Evolutionary conservation across 2,329 filamentous ascomycete species (phyloP).

Genomic region (Tolypocladium paradoxum): DNA sequence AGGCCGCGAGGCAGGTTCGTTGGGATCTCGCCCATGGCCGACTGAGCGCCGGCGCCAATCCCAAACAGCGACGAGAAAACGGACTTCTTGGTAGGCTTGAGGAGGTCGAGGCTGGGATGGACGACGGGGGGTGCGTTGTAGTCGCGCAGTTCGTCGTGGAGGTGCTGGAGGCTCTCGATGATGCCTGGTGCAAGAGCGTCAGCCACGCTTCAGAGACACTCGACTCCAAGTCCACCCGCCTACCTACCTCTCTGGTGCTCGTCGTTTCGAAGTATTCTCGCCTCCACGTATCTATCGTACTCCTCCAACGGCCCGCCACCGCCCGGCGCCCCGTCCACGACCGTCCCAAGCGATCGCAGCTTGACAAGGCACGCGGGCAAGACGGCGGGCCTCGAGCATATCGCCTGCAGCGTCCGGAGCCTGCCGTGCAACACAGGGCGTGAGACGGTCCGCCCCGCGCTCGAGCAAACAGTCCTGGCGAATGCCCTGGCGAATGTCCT

Average conservation of each 20-base stretch:
- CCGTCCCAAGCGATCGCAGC: slow-evolving; percentile 18
- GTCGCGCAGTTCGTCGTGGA: slow-evolving; percentile 68
- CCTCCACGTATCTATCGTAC: slow-evolving; percentile 72
- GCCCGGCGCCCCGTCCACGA: slow-evolving; percentile 13
- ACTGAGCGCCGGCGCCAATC: slow-evolving; percentile 24
- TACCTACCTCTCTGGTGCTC: slow-evolving; percentile 85
- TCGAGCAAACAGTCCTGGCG: neutral
- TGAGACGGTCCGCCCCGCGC: neutral
- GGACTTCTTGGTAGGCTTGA: slow-evolving; percentile 42
- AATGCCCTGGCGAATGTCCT: neutral
- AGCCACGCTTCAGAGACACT: neutral
- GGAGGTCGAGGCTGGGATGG: slow-evolving; percentile 65
- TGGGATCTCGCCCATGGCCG: slow-evolving; percentile 46
- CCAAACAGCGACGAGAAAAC: slow-evolving; percentile 54
- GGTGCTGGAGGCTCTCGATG: slow-evolving; percentile 77
- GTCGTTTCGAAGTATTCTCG: slow-evolving; percentile 70
- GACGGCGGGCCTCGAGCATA: neutral
- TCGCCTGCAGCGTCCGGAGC: neutral
- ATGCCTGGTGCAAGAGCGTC: slow-evolving; percentile 46
- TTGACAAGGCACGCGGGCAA: neutral
- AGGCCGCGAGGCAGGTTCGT: slow-evolving; percentile 73
- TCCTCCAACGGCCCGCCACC: slow-evolving; percentile 67
- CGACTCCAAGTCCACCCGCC: neutral
- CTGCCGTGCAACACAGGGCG: slow-evolving; percentile 1
- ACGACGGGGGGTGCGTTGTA: slow-evolving; percentile 67